phyloP scores from a whole-genome alignment of 2,329 filamentous ascomycete genomes.

The Verticillium nonalfalfae region DNA sequence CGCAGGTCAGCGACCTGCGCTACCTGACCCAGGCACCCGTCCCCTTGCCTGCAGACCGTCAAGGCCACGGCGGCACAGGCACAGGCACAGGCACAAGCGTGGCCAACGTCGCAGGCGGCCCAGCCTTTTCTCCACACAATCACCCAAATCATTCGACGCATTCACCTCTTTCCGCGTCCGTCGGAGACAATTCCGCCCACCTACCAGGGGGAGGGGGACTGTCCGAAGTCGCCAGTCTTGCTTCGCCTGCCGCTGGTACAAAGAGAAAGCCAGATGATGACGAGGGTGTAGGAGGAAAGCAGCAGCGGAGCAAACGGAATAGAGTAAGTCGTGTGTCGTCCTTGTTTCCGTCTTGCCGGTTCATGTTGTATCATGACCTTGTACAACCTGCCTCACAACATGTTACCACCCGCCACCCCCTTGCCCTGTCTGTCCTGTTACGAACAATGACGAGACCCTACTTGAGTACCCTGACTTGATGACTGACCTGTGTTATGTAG shows the following conservation, averaged over 20 bases:
- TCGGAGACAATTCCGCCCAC: slow-evolving; percentile 45
- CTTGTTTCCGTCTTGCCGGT: slow-evolving; percentile 1
- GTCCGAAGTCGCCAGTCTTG: background rate
- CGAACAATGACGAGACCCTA: background rate
- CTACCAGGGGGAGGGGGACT: background rate
- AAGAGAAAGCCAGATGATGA: slow-evolving; percentile 36
- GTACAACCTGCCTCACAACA: background rate
- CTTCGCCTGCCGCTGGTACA: slow-evolving; percentile 1
- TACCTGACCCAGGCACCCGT: slow-evolving; percentile 37
- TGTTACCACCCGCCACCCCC: background rate
- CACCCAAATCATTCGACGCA: slow-evolving; percentile 9
- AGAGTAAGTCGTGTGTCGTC: slow-evolving; percentile 33
- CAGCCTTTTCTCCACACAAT: slow-evolving; percentile 17
- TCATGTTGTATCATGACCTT: slow-evolving; percentile 1
- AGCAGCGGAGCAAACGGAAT: slow-evolving; percentile 55
- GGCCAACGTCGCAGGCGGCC: background rate
- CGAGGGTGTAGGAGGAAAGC: slow-evolving; percentile 33
- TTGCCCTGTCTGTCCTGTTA: background rate
- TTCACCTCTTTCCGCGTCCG: slow-evolving; percentile 22
- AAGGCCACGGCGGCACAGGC: slow-evolving; percentile 9
- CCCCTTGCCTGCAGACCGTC: slow-evolving; percentile 15
- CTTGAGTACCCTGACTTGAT: slow-evolving; percentile 7
- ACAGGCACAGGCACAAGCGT: slow-evolving; percentile 5
- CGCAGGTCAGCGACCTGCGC: slow-evolving; percentile 47
- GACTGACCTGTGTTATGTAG: slow-evolving; percentile 18